phyloP scores from a whole-genome alignment of 2,329 filamentous ascomycete species.

The Phymatotrichopsis omnivora region DNA sequence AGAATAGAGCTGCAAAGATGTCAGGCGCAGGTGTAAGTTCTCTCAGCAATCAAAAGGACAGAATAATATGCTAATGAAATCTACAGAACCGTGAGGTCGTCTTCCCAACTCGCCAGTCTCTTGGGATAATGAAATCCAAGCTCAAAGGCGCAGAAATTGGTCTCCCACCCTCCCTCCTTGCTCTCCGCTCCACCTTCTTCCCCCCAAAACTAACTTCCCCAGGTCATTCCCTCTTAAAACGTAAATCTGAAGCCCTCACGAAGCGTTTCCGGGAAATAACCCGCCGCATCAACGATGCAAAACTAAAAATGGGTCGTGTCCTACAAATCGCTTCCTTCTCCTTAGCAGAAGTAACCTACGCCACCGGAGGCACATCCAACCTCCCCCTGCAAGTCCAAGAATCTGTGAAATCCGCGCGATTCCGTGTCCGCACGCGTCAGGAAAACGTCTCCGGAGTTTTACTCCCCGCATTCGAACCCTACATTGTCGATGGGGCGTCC shows the following conservation, averaged over 20 bases:
- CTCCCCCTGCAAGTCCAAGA: conserved; percentile 97
- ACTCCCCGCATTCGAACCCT: conserved; percentile 87
- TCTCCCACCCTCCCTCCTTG: conserved; percentile 1
- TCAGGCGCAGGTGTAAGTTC: conserved; percentile 37
- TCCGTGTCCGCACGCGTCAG: conserved; percentile 87
- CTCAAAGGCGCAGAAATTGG: conserved; percentile 39
- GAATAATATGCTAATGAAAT: conserved; percentile 17
- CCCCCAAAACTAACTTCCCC: conserved; percentile 30
- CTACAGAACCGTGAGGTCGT: conserved; percentile 82
- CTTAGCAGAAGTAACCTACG: conserved; percentile 92
- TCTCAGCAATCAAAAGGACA: conserved; percentile 10
- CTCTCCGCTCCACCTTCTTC: background rate
- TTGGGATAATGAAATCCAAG: conserved; percentile 50
- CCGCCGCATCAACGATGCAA: conserved; percentile 92
- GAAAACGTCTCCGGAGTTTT: conserved; percentile 98
- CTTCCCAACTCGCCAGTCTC: conserved; percentile 93
- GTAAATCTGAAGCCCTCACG: conserved; percentile 95
- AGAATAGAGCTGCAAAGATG: conserved; percentile 34
- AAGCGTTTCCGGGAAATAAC: conserved; percentile 78
- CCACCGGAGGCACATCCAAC: conserved; percentile 66
- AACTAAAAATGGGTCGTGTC: conserved; percentile 97
- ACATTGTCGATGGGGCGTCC: conserved; percentile 75
- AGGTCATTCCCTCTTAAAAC: conserved; percentile 88
- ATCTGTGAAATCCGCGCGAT: conserved; percentile 83
- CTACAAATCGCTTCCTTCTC: conserved; percentile 99